phyloP scores from a whole-genome alignment of 2,329 filamentous ascomycete genomes.

The Fusarium annulatum region DNA sequence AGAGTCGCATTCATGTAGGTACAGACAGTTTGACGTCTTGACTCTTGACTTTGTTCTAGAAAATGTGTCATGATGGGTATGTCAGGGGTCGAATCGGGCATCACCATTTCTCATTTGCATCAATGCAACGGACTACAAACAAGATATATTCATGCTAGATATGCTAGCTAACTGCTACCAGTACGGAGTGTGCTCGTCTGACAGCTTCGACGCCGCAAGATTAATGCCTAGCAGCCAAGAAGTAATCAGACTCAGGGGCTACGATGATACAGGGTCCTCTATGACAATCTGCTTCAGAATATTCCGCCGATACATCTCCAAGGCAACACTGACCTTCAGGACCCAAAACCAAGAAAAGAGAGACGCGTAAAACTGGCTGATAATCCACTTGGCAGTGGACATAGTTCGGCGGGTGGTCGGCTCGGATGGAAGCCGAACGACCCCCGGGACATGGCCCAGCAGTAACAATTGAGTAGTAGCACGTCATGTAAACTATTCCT shows the following conservation, averaged over 20 bases:
- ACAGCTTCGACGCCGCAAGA: background rate
- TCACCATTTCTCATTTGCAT: conserved; percentile 11
- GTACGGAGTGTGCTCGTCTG: background rate
- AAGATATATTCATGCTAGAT: background rate
- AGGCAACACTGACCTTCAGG: background rate
- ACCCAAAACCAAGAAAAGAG: background rate
- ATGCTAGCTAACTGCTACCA: background rate
- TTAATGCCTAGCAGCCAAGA: background rate
- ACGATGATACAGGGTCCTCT: background rate
- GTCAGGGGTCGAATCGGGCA: conserved; percentile 5
- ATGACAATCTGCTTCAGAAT: background rate
- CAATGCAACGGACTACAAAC: background rate
- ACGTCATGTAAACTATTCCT: conserved; percentile 38
- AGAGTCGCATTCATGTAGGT: conserved; percentile 24
- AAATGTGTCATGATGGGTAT: background rate
- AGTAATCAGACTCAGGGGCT: background rate
- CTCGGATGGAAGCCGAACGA: conserved; percentile 40
- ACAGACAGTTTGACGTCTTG: conserved; percentile 8
- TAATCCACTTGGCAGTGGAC: conserved; percentile 27
- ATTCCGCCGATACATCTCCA: conserved; percentile 3
- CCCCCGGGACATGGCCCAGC: conserved; percentile 21
- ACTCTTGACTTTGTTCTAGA: background rate
- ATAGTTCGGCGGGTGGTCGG: conserved; percentile 38
- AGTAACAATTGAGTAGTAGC: conserved; percentile 19
- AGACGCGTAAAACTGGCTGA: conserved; percentile 26